Evolutionary conservation across 495 filamentous ascomycete species (phyloP), one percentile per base, ranked within the genome.

Genomic region (Daldinia concentrica): DNA sequence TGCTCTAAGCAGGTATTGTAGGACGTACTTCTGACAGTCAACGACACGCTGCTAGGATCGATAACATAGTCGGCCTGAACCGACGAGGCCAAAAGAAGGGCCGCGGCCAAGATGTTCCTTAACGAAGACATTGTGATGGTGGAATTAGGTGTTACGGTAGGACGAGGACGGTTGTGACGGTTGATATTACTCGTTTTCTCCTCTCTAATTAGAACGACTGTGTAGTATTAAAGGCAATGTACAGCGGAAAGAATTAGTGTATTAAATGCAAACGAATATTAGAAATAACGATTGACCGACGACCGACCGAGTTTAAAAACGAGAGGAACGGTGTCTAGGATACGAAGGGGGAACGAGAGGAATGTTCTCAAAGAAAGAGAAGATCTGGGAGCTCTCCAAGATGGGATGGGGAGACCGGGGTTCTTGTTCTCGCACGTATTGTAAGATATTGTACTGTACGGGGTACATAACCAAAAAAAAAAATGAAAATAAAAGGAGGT

Each of bases 41-140:
- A 55, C 0, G 81, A 69, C 19, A 95, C 88, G 43, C 79, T 85
- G 71, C 75, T 81, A 1, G 90, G 88, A 66, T 93, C 83, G 64
- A 96, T 89, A 52, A 64, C 72, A 74, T 86, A 84, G 74, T 83
- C 81, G 57, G 84, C 82, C 30, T 71, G 72, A 14, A 74, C 78
- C 32, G 79, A 74, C 58, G 84, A 78, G 58, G 76, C 61, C 56
- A 83, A 65, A 37, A 83, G 80, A 34, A 77, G 74, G 69, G 83
- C 83, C 66, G 84, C 74, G 34, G 85, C 82, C 73, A 84, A 71
- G n/a, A 82, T 57, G 26, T 75, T 77, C 48, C 76, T 78, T 63
- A 86, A 78, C 58, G 81, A 82, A 68, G 79, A 79, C 85, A 87
- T 87, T 68, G 66, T 76, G 76, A 60, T 55, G 56, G 58, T n/a